Conservation (phyloP, 306 rosid species). For the Medicago lupulina region DNA sequence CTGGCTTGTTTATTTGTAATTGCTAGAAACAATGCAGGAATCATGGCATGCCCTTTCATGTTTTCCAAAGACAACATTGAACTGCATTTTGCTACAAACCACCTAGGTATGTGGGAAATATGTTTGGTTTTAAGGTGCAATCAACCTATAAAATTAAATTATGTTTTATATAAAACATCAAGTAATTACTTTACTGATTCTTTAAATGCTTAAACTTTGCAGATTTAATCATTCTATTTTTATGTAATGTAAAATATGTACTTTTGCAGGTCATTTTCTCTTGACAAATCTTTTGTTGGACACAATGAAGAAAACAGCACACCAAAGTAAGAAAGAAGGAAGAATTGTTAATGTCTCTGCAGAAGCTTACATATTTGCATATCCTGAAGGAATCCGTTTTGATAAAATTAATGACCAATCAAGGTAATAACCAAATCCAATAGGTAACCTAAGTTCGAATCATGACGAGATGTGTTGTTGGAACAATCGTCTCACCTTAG, state of each 20-base stretch:
- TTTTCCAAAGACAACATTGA: constrained; percentile 86
- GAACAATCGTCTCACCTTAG: neutral
- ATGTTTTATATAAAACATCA: no score
- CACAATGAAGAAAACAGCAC: constrained; percentile 77
- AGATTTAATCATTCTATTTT: constrained; percentile 21
- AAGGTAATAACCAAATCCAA: constrained; percentile 49
- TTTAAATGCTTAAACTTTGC: constrained; percentile 27
- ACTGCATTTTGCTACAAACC: constrained; percentile 93
- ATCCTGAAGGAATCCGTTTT: constrained; percentile 80
- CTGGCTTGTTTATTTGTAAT: constrained; percentile 42
- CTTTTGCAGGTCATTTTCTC: constrained; percentile 82
- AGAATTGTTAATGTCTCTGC: constrained; percentile 88
- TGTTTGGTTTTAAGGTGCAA: neutral
- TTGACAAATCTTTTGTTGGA: constrained; percentile 86
- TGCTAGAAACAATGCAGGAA: constrained; percentile 92
- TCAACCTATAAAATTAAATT: no score
- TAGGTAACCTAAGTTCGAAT: no score
- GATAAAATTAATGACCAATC: constrained; percentile 69
- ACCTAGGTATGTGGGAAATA: constrained; percentile 59
- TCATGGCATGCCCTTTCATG: constrained; percentile 85
- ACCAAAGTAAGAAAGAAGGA: constrained; percentile 70
- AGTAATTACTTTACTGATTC: no score
- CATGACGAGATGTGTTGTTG: no score
- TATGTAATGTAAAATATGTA: neutral
- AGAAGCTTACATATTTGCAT: constrained; percentile 65